Conservation (phyloP, 1,284 basidiomycete genomes). For the Phylloporus gajari region DNA sequence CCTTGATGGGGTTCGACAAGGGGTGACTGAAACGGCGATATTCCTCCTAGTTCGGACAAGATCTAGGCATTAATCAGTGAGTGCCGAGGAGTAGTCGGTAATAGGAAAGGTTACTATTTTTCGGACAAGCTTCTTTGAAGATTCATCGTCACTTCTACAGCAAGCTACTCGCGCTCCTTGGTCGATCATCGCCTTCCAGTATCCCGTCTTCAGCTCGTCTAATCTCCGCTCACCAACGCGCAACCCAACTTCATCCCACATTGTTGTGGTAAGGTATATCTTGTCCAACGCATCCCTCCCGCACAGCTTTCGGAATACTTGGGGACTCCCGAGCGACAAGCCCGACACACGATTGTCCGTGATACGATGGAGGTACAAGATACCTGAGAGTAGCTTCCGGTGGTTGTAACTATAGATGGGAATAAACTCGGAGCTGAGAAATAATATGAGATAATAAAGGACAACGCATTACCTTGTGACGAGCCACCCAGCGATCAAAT, state of each 20-base stretch:
- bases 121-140: constrained; percentile 21
- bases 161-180: constrained; percentile 14
- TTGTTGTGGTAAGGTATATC: constrained; percentile 27
- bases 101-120: neutral
- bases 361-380: constrained; percentile 63
- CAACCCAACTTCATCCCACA: constrained; percentile 31
- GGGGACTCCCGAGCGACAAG: constrained; percentile 53
- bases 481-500: constrained; percentile 39
- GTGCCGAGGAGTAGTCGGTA: no score
- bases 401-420: constrained; percentile 43
- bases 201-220: constrained; percentile 2
- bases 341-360: constrained; percentile 57
- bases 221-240: constrained; percentile 17
- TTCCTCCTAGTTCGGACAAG: no score
- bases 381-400: constrained; percentile 48
- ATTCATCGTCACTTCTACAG: constrained; percentile 18
- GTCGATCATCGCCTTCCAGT: constrained; percentile 24
- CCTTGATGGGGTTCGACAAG: no score
- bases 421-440: neutral
- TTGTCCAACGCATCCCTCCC: constrained; percentile 7
- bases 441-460: no score
- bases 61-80: no score
- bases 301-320: constrained; percentile 17
- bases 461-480: neutral
- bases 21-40: no score